A percentile compares a stretch with the other conserved stretches of the same genome.
Conservation (phyloP, 2,329 filamentous ascomycete species). For the Exophiala xenobiotica region DNA sequence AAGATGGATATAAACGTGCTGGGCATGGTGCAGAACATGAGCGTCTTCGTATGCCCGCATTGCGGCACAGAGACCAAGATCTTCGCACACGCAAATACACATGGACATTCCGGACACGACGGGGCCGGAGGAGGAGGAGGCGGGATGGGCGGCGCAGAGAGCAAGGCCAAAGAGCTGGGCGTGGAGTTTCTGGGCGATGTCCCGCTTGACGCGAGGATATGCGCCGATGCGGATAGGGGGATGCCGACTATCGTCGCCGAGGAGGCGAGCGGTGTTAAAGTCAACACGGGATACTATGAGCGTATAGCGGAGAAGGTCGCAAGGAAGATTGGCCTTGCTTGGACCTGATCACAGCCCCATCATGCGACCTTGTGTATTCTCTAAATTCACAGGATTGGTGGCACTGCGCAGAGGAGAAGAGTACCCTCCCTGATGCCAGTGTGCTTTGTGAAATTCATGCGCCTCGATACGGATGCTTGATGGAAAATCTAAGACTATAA, state of each 20-base stretch:
- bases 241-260: slow-evolving; percentile 89
- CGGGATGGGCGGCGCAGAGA: slow-evolving; percentile 61
- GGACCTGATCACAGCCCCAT: slow-evolving; percentile 31
- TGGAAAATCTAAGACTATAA: too few species aligned
- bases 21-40: slow-evolving; percentile 92
- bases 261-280: slow-evolving; percentile 58
- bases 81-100: slow-evolving; percentile 55
- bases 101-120: too few species aligned
- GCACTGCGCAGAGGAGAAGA: too few species aligned
- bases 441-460: too few species aligned
- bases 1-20: slow-evolving; percentile 75
- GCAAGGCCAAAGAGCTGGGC: slow-evolving; percentile 68
- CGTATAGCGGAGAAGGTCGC: slow-evolving; percentile 62
- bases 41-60: slow-evolving; percentile 74
- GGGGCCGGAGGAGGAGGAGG: too few species aligned
- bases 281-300: slow-evolving; percentile 69
- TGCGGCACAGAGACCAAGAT: slow-evolving; percentile 74
- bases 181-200: slow-evolving; percentile 86
- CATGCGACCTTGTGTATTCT: too few species aligned
- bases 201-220: slow-evolving; percentile 81
- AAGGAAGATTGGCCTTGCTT: slow-evolving; percentile 44
- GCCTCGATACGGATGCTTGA: too few species aligned
- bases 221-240: slow-evolving; percentile 80
- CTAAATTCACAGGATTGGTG: too few species aligned
- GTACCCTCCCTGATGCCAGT: too few species aligned